Evolutionary conservation across 2,329 filamentous ascomycete genomes (phyloP).

Genomic region (Cryphonectria radicalis): DNA sequence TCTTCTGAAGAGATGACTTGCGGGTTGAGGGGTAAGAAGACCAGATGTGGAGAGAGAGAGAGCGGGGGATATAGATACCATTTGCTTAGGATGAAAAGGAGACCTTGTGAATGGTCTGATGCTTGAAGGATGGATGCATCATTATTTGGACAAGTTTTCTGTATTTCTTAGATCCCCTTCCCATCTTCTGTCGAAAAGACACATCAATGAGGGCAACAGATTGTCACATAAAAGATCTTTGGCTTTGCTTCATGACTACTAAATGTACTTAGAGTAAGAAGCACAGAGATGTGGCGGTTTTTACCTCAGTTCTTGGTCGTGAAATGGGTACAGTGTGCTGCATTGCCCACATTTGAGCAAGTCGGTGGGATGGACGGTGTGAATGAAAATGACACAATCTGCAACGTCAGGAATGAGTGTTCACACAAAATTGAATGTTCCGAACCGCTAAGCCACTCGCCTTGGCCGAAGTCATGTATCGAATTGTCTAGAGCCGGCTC

Average conservation of each 20-base stretch:
- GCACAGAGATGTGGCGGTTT: background rate
- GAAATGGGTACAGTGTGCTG: background rate
- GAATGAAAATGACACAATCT: background rate
- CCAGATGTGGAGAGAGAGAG: too few species aligned
- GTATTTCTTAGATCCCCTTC: background rate
- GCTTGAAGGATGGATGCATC: background rate
- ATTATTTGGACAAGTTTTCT: background rate
- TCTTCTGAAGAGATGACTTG: background rate
- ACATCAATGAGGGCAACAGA: background rate
- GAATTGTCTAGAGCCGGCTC: background rate
- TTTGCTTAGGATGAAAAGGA: too few species aligned
- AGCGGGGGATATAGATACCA: too few species aligned
- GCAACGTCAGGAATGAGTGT: background rate
- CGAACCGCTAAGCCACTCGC: background rate
- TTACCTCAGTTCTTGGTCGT: background rate
- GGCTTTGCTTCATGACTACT: background rate
- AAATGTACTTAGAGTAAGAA: too few species aligned
- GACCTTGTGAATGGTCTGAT: too few species aligned
- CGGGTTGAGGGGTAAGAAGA: background rate
- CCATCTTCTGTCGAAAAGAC: background rate
- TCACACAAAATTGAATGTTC: background rate
- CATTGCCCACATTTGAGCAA: background rate
- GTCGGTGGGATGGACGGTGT: background rate
- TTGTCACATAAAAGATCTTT: background rate
- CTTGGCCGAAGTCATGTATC: background rate